Evolutionary conservation across 305 asterid genomes (phyloP), one percentile per base, ranked within the genome.

Genomic region (Plantago coronopus): DNA sequence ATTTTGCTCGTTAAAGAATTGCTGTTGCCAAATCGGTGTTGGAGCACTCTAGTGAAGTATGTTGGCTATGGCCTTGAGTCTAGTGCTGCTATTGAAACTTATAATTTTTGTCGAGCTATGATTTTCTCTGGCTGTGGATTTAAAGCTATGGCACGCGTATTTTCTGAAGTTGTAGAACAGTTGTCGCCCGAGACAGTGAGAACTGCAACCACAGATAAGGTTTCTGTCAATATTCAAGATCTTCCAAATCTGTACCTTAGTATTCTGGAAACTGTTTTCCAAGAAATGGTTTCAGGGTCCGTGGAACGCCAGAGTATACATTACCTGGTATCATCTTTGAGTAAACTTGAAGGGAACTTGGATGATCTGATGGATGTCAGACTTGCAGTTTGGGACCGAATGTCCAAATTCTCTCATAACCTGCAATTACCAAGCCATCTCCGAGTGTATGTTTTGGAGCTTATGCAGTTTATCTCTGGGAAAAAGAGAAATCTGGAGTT

Each of bases 401-500:
- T 94, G 80, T 84, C 86, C 1, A 72, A 66, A 63, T 83, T 87
- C 67, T 94, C 93, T 43, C 83, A 79, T 42, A 74, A 94, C 77
- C 64, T 89, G 75, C 76, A 82, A 77, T 78, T 89, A 61, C 81
- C 95, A 15, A 77, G 83, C 69, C 85, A 82, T 69, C 69, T 76
- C 38, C 84, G 99, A n/a, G 90, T 94, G 21, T 80, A 87, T 62
- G 77, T 76, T 25, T 71, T 94, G 75, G 95, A 89, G 87, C 81
- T 89, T 60, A 78, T 94, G 96, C 99, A 94, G 69, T 74, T 78
- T 44, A 62, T 94, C 61, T 78, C 97, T 9, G 81, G 87, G 51
- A 67, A 81, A 63, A 76, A 74, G 75, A 81, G 69, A 64, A 73
- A 70, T 70, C 59, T 61, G 37, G 82, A 74, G 17, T 67, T 66